A percentile compares a stretch with the other conserved stretches of the same genome.
Evolutionary conservation across 257 asterid genomes (phyloP).

Genomic region (Solanum verrucosum): DNA sequence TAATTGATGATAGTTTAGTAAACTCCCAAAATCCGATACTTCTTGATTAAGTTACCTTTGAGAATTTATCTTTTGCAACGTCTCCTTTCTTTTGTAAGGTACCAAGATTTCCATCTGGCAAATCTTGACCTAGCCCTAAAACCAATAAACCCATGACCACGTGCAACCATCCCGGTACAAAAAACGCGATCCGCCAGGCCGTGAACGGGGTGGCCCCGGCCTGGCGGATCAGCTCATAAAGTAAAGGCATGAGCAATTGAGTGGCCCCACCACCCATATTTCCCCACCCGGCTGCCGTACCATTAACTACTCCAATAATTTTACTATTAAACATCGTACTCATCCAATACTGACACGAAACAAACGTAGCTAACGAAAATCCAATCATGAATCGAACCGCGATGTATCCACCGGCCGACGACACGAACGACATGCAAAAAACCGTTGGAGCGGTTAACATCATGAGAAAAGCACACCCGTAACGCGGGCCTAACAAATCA

Average conservation of each 20-base stretch:
- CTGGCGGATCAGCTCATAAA: slow-evolving; percentile 23
- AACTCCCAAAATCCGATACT: too few species aligned
- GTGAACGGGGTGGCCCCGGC: slow-evolving; percentile 42
- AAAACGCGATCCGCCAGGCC: slow-evolving; percentile 53
- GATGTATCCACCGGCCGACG: slow-evolving; percentile 37
- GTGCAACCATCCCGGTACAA: slow-evolving; percentile 48
- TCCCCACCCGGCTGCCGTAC: slow-evolving; percentile 61
- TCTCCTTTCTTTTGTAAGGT: slow-evolving; percentile 34
- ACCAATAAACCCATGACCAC: slow-evolving; percentile 38
- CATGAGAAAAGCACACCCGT: slow-evolving; percentile 39
- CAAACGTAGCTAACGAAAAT: slow-evolving; percentile 54
- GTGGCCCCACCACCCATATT: slow-evolving; percentile 62
- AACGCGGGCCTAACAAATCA: slow-evolving; percentile 52
- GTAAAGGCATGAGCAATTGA: slow-evolving; percentile 52
- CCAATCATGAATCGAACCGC: slow-evolving; percentile 52
- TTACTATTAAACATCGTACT: slow-evolving; percentile 44
- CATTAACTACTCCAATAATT: slow-evolving; percentile 48
- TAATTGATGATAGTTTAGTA: too few species aligned
- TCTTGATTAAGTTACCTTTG: slow-evolving; percentile 11
- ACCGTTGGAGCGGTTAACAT: slow-evolving; percentile 47
- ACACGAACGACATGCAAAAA: slow-evolving; percentile 42
- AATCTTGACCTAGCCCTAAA: slow-evolving; percentile 44
- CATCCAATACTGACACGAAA: slow-evolving; percentile 58
- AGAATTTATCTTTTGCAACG: slow-evolving; percentile 24
- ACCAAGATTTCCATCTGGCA: slow-evolving; percentile 45